These are phyloP conservation scores for Yamadazyma sp. DNA, from an alignment of 1,139 yeast species.

Conservation along the genomic window DNA sequence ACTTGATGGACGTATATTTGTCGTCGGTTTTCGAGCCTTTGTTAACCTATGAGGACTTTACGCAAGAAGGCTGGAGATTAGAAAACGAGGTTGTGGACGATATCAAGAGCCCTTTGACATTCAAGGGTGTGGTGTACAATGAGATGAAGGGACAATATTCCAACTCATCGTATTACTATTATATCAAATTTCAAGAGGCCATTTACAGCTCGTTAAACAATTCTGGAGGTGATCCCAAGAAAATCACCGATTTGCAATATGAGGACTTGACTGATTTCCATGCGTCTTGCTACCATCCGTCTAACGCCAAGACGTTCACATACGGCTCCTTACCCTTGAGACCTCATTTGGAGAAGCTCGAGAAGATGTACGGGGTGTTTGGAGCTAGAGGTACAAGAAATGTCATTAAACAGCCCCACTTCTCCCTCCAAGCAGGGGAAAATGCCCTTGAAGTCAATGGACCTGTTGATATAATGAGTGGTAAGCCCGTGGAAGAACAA, in stretches of 20 bases:
- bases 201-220: constrained; percentile 82
- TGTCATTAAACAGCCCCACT: constrained; percentile 29
- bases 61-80: constrained; percentile 97
- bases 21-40: constrained; percentile 87
- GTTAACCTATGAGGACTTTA: constrained; percentile 74
- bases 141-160: constrained; percentile 99
- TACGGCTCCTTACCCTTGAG: constrained; percentile 76
- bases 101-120: constrained; percentile 56
- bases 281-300: constrained; percentile 75
- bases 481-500: constrained; percentile 66
- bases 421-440: constrained; percentile 11
- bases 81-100: constrained; percentile 70
- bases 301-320: constrained; percentile 83
- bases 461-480: constrained; percentile 75
- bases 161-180: constrained; percentile 80
- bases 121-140: constrained; percentile 95
- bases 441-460: constrained; percentile 46
- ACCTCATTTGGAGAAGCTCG: constrained; percentile 60
- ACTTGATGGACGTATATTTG: constrained; percentile 83
- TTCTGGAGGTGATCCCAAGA: constrained; percentile 92
- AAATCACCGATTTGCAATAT: constrained; percentile 71
- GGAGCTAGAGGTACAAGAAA: constrained; percentile 43
- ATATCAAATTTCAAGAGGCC: constrained; percentile 82
- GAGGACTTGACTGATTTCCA: constrained; percentile 80
- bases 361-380: constrained; percentile 51